These are phyloP conservation scores for Panaeolus cyanescens DNA, from an alignment of 768 basidiomycete genomes.

Conservation along the genomic window DNA sequence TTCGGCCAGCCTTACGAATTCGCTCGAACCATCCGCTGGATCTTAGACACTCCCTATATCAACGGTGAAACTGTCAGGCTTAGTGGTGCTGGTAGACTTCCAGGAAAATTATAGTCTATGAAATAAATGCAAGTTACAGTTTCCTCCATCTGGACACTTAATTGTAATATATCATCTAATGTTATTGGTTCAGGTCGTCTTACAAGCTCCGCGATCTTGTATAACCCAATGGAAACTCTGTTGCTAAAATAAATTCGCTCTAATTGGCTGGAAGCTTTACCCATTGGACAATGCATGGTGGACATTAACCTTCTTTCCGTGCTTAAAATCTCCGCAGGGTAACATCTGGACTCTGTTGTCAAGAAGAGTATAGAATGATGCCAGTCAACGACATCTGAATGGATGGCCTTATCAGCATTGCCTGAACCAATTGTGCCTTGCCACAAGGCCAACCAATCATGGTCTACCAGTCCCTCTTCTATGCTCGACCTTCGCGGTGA, in stretches of 20 bases:
- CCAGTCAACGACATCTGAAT: neutral
- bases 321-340: neutral
- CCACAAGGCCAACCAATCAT: neutral
- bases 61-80: constrained; percentile 56
- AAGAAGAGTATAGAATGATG: neutral
- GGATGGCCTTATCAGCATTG: neutral
- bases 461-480: neutral
- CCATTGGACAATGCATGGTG: neutral
- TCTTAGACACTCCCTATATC: constrained; percentile 52
- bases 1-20: constrained; percentile 53
- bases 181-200: neutral
- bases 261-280: too few relatives aligned
- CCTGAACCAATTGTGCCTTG: neutral
- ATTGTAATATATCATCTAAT: neutral
- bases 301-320: neutral
- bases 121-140: neutral
- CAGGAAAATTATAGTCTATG: constrained; percentile 32
- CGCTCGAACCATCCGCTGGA: constrained; percentile 49
- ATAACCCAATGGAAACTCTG: neutral
- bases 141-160: neutral
- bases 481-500: neutral
- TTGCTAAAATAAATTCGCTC: neutral
- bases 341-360: neutral
- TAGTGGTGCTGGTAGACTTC: constrained; percentile 44
- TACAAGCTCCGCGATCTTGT: neutral